Evolutionary conservation across 495 filamentous ascomycete genomes (phyloP).

Genomic region (Apiosordaria backusii): DNA sequence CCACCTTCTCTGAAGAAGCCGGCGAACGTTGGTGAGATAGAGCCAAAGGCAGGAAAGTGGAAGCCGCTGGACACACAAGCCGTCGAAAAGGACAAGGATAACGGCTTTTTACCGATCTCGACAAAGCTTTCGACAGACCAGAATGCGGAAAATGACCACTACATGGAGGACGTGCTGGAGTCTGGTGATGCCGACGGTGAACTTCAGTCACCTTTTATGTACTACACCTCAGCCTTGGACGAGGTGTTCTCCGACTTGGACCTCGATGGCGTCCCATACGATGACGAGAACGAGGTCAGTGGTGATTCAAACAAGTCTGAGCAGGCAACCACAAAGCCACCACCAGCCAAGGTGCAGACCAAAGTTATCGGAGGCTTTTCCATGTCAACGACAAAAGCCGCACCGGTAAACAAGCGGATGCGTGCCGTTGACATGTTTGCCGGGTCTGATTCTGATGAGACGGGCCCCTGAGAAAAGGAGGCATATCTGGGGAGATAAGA

Average conservation of each 20-base stretch:
- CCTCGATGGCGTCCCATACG: conserved; percentile 28
- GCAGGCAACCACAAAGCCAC: conserved; percentile 21
- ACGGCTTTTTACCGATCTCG: conserved; percentile 37
- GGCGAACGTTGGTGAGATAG: conserved; percentile 45
- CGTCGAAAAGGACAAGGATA: conserved; percentile 34
- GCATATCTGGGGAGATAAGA: conserved; percentile 6
- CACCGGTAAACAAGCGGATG: conserved; percentile 55
- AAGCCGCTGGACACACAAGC: conserved; percentile 61
- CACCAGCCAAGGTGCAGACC: conserved; percentile 18
- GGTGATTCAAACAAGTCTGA: conserved; percentile 14
- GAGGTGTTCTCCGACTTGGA: conserved; percentile 30
- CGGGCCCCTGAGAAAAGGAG: conserved; percentile 10
- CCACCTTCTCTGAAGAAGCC: conserved; percentile 59
- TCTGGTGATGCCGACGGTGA: conserved; percentile 38
- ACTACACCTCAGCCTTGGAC: conserved; percentile 26
- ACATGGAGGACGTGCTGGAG: conserved; percentile 29
- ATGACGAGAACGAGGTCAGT: conserved; percentile 16
- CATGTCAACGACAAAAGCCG: conserved; percentile 28
- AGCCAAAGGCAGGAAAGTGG: conserved; percentile 61
- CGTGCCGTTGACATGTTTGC: conserved; percentile 96
- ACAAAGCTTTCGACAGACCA: conserved; percentile 12
- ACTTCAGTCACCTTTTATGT: conserved; percentile 17
- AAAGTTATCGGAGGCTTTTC: conserved; percentile 27
- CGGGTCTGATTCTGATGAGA: conserved; percentile 48
- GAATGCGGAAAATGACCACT: conserved; percentile 24